Conservation (phyloP, 2,329 filamentous ascomycete genomes). For the Clarireedia sp. region DNA sequence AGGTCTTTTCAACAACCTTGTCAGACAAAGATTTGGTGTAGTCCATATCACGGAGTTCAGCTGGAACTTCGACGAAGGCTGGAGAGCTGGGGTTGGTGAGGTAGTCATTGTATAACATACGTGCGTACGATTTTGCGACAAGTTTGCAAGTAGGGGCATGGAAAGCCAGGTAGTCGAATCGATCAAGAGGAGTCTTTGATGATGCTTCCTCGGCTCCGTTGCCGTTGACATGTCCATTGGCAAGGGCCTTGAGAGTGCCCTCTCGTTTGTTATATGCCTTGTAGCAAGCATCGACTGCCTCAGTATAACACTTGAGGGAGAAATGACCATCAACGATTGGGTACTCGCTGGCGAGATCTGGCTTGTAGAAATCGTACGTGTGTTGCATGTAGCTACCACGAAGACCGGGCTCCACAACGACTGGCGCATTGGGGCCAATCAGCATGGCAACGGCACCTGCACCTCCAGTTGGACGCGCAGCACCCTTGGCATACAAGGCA, state of each 20-base stretch:
- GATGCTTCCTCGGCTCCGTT: conserved; percentile 31
- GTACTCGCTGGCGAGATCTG: conserved; percentile 80
- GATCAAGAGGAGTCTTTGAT: conserved; percentile 60
- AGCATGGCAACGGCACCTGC: conserved; percentile 73
- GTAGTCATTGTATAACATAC: conserved; percentile 81
- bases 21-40: conserved; percentile 73
- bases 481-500: conserved; percentile 77
- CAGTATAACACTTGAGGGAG: conserved; percentile 73
- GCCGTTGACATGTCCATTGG: conserved; percentile 46
- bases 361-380: conserved; percentile 88
- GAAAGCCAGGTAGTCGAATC: conserved; percentile 78
- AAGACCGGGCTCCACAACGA: conserved; percentile 71
- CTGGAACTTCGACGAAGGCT: conserved; percentile 65
- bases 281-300: conserved; percentile 75
- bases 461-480: conserved; percentile 72
- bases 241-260: conserved; percentile 43
- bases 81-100: conserved; percentile 59
- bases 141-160: conserved; percentile 83
- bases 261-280: conserved; percentile 72
- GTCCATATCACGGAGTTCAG: conserved; percentile 69
- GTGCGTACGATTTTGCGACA: conserved; percentile 76
- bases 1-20: conserved; percentile 79
- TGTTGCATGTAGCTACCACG: conserved; percentile 76
- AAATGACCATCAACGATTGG: conserved; percentile 79
- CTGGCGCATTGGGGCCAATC: conserved; percentile 68